These are phyloP conservation scores for Phlyctochytrium planicorne DNA, from an alignment of 192 early-diverging fungal species.

Conservation along the genomic window DNA sequence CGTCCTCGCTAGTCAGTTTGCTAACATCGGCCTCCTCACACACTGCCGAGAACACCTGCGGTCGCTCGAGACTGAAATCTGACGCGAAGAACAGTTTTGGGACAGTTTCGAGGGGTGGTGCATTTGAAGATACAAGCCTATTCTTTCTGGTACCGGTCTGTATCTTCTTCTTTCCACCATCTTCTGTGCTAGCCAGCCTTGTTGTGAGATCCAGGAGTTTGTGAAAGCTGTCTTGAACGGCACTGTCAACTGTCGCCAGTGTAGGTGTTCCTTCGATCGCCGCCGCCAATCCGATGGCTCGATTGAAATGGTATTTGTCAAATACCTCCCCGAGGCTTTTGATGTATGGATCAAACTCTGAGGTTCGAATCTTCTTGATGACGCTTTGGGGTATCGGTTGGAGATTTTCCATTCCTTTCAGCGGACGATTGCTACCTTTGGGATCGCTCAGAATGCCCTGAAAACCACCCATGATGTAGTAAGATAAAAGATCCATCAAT, in stretches of 20 bases:
- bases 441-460: neutral
- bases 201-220: constrained; percentile 15
- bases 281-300: constrained; percentile 46
- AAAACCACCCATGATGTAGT: neutral
- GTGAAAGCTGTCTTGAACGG: constrained; percentile 13
- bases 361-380: constrained; percentile 65
- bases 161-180: constrained; percentile 18
- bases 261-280: constrained; percentile 57
- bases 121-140: constrained; percentile 59
- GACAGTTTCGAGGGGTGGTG: constrained; percentile 78
- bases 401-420: constrained; percentile 42
- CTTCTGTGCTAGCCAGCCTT: constrained; percentile 15
- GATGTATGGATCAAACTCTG: constrained; percentile 88
- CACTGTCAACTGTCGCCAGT: constrained; percentile 22
- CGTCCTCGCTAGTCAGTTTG: constrained; percentile 35
- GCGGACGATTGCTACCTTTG: neutral
- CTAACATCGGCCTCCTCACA: constrained; percentile 70
- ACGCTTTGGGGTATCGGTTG: constrained; percentile 54
- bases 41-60: constrained; percentile 83
- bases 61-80: constrained; percentile 85
- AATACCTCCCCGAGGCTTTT: constrained; percentile 69
- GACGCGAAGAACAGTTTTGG: constrained; percentile 86
- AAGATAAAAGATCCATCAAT: no score
- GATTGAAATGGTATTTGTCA: constrained; percentile 77
- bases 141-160: constrained; percentile 23